Evolutionary conservation across 371 early-diverging fungal genomes (phyloP), one percentile per base, ranked within the genome.

Genomic region (Apophysomyces ossiformis): DNA sequence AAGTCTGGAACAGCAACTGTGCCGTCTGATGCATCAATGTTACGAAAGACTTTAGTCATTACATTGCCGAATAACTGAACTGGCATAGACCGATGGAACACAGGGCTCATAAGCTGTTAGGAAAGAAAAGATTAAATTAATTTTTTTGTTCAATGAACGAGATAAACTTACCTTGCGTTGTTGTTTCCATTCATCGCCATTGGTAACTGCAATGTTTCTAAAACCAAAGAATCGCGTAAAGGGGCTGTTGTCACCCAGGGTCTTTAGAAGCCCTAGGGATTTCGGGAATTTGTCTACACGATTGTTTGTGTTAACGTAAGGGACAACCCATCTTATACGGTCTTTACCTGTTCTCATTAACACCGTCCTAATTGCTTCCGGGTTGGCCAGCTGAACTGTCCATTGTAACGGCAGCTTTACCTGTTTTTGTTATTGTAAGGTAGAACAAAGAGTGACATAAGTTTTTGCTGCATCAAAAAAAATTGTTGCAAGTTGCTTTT

Each of bases 101-200:
- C 78, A 32, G 81, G 81, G 35, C 76, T 78, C 70, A 78, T 76
- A 7, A 59, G n/a, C 43, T 37, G 35, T 56, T 39, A 43, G 38
- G 9, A 35, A 7, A 41, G 18, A 37, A 64, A 50, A 4, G 8
- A 18, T 36, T n/a, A 5, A 35, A 7, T 63, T 54, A 54, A 7
- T 2, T 36, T 63, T 38, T 5, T 50, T 12, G 47, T 2, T 47
- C 32, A 26, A 16, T 13, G n/a, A 47, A n/a, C 16, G 16, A 26
- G 18, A 35, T 15, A 32, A 57, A 37, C 57, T 60, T 65, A 76
- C 76, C 65, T 67, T 74, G 37, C 81, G 70, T 15, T 78, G 76
- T 4, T 50, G 64, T 35, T 73, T 81, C 81, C 81, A 81, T 4
- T 45, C 58, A 3, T 78, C 60, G 44, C 78, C 81, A 57, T 81